phyloP scores from a whole-genome alignment of 352 stramenopile genomes.

The Phytophthora tubulina region DNA sequence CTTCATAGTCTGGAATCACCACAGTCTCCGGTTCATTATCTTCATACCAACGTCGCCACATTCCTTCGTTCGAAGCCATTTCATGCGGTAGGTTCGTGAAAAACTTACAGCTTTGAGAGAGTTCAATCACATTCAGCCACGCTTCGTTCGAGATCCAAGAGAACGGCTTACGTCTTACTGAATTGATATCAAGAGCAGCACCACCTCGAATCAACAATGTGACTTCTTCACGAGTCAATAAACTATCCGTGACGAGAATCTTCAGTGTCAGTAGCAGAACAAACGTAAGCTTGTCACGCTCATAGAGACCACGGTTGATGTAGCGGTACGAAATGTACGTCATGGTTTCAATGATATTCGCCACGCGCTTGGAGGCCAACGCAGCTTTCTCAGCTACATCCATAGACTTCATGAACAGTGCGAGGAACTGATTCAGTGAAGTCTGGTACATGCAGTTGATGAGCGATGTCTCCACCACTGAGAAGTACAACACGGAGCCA shows the following conservation, averaged over 20 bases:
- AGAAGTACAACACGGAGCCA: constrained; percentile 98
- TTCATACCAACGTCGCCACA: constrained; percentile 98
- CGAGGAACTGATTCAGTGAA: constrained; percentile 97
- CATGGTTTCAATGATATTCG: constrained; percentile 99
- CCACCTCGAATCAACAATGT: constrained; percentile 96
- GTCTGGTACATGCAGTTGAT: constrained; percentile 99
- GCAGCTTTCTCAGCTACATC: constrained; percentile 96
- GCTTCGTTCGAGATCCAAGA: constrained; percentile 97
- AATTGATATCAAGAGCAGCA: constrained; percentile 97
- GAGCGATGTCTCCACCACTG: constrained; percentile 97
- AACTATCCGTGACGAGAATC: constrained; percentile 95
- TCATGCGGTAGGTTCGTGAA: constrained; percentile 97
- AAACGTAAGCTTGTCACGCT: constrained; percentile 99
- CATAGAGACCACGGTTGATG: constrained; percentile 98
- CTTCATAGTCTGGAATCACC: constrained; percentile 96
- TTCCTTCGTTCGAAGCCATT: constrained; percentile 96
- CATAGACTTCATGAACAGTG: constrained; percentile 98
- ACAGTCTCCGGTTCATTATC: constrained; percentile 98
- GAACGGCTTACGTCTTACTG: constrained; percentile 96
- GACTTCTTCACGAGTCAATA: constrained; percentile 96
- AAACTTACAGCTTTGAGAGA: constrained; percentile 96
- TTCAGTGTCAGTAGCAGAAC: constrained; percentile 98
- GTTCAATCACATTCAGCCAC: constrained; percentile 98
- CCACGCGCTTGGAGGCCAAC: constrained; percentile 97
- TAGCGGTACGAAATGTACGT: constrained; percentile 99